Evolutionary conservation across 2,329 filamentous ascomycete species (phyloP).

Genomic region (Fonsecaea monophora): DNA sequence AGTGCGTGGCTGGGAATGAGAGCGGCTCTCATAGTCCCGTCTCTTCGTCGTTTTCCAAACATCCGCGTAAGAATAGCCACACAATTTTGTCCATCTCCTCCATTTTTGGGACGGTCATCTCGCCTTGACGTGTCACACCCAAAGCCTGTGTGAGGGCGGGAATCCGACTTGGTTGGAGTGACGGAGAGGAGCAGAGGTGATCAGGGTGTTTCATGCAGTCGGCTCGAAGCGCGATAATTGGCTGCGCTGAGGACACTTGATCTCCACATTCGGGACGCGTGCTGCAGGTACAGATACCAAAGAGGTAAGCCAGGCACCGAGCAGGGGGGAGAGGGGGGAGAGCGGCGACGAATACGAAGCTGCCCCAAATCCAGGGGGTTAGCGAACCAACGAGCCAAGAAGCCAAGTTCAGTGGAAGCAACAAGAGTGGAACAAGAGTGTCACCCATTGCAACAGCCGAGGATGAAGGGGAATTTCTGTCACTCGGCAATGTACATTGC

Average conservation of each 20-base stretch:
- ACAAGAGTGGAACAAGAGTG: background rate
- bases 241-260: background rate
- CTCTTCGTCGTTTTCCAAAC: background rate
- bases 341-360: background rate
- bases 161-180: conserved; percentile 1
- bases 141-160: background rate
- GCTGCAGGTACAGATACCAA: conserved; percentile 13
- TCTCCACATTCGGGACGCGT: background rate
- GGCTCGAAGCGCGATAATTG: conserved; percentile 12
- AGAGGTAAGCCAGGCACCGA: background rate
- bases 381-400: background rate
- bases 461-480: background rate
- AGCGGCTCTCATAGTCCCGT: background rate
- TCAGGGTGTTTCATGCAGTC: conserved; percentile 16
- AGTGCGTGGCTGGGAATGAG: background rate
- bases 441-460: background rate
- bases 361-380: background rate
- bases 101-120: background rate
- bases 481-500: background rate
- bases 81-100: background rate
- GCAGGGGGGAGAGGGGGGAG: background rate
- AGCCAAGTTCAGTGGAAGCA: background rate
- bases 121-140: conserved; percentile 2
- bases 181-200: conserved; percentile 9
- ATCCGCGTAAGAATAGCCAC: background rate